Evolutionary conservation across 2,329 filamentous ascomycete genomes (phyloP), one percentile per base, ranked within the genome.

Genomic region (Venturia nashicola): DNA sequence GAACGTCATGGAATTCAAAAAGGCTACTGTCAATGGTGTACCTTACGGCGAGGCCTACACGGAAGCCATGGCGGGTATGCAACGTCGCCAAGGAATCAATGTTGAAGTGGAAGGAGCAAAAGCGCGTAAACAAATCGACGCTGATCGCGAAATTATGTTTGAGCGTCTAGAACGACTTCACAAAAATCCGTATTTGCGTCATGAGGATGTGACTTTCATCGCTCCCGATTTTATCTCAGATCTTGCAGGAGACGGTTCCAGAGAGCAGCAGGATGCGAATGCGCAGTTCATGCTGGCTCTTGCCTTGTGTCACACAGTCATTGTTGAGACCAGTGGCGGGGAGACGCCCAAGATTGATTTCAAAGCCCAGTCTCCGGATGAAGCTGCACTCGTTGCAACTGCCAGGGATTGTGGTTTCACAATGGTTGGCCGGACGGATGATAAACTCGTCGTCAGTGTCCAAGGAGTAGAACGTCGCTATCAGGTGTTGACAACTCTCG

Each of bases 1-100:
- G 71, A 96, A 96, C 73, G 89, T 95, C 62, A 96, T 96, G 94
- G 95, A 99, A 74, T 99, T 97, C 83, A 99, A 97, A 76, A 99
- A 99, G 76, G 91, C 89, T 64, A 96, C 92, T 0, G 87, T 99
- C 76, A 97, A 97, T 71, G 93, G 93, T n/a, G 84, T 94, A 66
- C 86, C 92, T 0, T 99, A 99, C 69, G 94, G 95, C 66, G 94
- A 99, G 77, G 94, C 94, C 0, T 99, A 97, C 71, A 99, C 95
- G 0, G 94, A 99, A 75, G 94, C 94, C 0, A 90, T 96, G 75
- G 90, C 93, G 61, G 94, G 94, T 65, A 94, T 99, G 90, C 91
- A 96, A 73, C 91, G 93, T 75, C 85, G 94, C 66, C 79, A 93
- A 75, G 94, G 94, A 60, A 83, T 96, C 61, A 86, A 97, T 71